phyloP scores from a whole-genome alignment of 331 rosid genomes.

The Quercus lobata region DNA sequence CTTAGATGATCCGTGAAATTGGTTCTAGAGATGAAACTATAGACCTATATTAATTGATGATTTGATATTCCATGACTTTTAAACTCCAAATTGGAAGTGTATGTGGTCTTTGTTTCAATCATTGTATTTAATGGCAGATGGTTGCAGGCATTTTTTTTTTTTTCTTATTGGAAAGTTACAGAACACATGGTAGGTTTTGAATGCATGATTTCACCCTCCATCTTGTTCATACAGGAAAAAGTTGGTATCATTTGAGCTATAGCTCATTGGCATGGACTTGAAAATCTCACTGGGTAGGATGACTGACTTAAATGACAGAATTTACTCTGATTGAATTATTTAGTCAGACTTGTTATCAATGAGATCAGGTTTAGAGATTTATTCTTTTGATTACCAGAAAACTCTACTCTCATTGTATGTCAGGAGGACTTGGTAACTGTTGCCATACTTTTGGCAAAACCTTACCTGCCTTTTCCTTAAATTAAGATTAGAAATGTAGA shows the following conservation, averaged over 20 bases:
- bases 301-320: neutral
- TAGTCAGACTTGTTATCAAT: too few relatives aligned
- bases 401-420: neutral
- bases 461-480: neutral
- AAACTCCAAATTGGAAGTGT: neutral
- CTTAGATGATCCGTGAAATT: neutral
- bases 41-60: neutral
- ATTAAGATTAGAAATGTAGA: neutral
- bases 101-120: neutral
- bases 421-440: neutral
- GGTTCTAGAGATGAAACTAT: neutral
- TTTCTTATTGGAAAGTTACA: neutral
- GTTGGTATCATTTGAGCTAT: neutral
- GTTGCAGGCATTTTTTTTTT: neutral
- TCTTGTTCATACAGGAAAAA: neutral
- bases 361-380: neutral
- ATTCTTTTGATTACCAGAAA: neutral
- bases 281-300: neutral
- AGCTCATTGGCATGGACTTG: neutral
- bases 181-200: neutral
- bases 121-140: neutral
- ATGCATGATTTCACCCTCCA: neutral
- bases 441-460: neutral
- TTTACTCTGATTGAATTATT: neutral
- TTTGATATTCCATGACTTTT: neutral